Evolutionary conservation across 352 stramenopile species (phyloP).

Genomic region (Blastocystis sp.): DNA sequence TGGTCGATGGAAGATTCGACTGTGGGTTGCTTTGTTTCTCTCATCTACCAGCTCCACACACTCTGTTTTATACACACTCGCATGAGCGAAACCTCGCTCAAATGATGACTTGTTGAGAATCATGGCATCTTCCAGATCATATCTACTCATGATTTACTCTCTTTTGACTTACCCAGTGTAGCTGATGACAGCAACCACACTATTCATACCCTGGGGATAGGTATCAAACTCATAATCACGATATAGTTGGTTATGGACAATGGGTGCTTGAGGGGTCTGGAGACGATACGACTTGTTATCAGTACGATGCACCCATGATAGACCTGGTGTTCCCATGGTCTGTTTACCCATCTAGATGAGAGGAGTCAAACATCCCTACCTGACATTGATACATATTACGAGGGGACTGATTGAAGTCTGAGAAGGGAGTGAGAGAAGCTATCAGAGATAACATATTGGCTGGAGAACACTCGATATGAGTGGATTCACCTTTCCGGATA

Average conservation of each 20-base stretch:
- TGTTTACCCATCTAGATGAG: conserved; percentile 99
- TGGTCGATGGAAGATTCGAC: conserved; percentile 67
- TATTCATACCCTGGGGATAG: conserved; percentile 96
- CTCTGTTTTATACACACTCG: conserved; percentile 97
- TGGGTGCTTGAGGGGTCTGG: conserved; percentile 92
- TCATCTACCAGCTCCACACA: conserved; percentile 82
- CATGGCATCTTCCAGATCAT: conserved; percentile 97
- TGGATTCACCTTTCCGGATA: conserved; percentile 87
- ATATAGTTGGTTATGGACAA: conserved; percentile 93
- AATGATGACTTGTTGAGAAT: conserved; percentile 99
- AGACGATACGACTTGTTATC: conserved; percentile 99
- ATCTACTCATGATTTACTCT: conserved; percentile 73
- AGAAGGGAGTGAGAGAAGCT: conserved; percentile 96
- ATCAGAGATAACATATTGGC: conserved; percentile 99
- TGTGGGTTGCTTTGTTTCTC: conserved; percentile 73
- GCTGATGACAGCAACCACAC: conserved; percentile 97
- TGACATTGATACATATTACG: conserved; percentile 99
- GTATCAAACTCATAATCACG: conserved; percentile 95
- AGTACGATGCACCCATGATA: conserved; percentile 89
- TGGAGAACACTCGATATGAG: conserved; percentile 95
- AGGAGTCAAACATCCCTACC: conserved; percentile 97
- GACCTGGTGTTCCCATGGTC: conserved; percentile 97
- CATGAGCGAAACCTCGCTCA: conserved; percentile 94
- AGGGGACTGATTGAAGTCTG: conserved; percentile 98
- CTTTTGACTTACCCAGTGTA: conserved; percentile 90